A percentile compares a stretch with the other conserved stretches of the same genome.
Evolutionary conservation across 345 rosid species (phyloP).

Genomic region (Isatis tinctoria): DNA sequence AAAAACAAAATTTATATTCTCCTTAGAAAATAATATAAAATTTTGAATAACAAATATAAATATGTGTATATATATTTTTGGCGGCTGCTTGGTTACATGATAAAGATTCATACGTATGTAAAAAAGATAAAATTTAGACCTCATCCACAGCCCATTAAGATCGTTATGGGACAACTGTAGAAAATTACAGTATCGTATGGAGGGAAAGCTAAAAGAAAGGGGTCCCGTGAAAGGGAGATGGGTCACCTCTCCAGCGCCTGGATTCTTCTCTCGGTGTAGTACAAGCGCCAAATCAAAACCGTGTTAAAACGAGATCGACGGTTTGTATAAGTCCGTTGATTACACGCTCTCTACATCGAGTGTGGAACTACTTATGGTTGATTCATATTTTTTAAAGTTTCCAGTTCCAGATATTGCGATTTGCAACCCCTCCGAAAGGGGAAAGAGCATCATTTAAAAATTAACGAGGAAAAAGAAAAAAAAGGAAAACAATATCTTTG

Average conservation of each 20-base stretch:
- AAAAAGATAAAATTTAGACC: neutral
- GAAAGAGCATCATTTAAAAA: constrained; percentile 12
- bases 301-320: neutral
- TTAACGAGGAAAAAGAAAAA: neutral
- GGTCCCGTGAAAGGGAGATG: constrained; percentile 15
- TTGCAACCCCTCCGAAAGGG: constrained; percentile 18
- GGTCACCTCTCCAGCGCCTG: neutral
- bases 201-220: constrained; percentile 4
- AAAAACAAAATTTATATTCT: no score
- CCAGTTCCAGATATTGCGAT: constrained; percentile 15
- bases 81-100: neutral
- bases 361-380: neutral
- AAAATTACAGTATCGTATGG: constrained; percentile 12
- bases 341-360: neutral
- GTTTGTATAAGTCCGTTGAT: neutral
- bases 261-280: neutral
- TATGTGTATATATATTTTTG: neutral
- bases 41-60: neutral
- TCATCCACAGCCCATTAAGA: constrained; percentile 13
- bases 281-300: neutral
- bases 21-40: no score
- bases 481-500: constrained; percentile 5
- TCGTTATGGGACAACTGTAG: constrained; percentile 13
- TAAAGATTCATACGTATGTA: neutral
- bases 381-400: neutral